These are phyloP conservation scores for Dionaea muscipula DNA, from an alignment of 179 eudicot species.

Conservation along the genomic window DNA sequence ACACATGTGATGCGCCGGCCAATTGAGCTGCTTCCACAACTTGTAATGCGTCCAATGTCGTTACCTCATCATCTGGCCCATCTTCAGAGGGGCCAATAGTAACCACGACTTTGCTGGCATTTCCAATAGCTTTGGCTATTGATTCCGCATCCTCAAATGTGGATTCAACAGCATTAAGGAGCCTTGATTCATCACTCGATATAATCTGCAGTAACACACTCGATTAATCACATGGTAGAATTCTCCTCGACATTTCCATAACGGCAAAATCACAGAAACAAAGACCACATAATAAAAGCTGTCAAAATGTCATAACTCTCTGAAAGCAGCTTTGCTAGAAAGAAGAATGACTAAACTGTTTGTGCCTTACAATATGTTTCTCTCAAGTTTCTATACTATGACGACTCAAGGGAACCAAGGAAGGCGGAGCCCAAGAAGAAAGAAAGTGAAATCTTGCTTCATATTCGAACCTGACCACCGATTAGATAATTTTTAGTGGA, in stretches of 20 bases:
- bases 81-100: conserved; percentile 65
- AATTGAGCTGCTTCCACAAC: conserved; percentile 73
- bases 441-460: too few species aligned
- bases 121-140: conserved; percentile 88
- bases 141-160: conserved; percentile 59
- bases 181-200: conserved; percentile 69
- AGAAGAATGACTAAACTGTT: too few species aligned
- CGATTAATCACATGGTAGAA: not conserved
- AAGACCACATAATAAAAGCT: too few species aligned
- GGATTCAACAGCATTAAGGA: conserved; percentile 86
- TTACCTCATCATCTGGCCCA: conserved; percentile 51
- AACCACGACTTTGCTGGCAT: conserved; percentile 77
- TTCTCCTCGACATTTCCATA: not conserved
- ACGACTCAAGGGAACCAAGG: too few species aligned
- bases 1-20: conserved; percentile 73
- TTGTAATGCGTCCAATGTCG: conserved; percentile 48
- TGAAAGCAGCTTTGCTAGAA: too few species aligned
- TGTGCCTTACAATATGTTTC: too few species aligned
- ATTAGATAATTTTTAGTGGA: too few species aligned
- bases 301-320: too few species aligned
- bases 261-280: too few species aligned
- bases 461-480: too few species aligned
- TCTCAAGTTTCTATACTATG: too few species aligned
- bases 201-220: conserved; percentile 43
- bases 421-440: too few species aligned